Base-by-base conservation (phyloP, 306 rosid genomes). In the Albizia julibrissin region DNA sequence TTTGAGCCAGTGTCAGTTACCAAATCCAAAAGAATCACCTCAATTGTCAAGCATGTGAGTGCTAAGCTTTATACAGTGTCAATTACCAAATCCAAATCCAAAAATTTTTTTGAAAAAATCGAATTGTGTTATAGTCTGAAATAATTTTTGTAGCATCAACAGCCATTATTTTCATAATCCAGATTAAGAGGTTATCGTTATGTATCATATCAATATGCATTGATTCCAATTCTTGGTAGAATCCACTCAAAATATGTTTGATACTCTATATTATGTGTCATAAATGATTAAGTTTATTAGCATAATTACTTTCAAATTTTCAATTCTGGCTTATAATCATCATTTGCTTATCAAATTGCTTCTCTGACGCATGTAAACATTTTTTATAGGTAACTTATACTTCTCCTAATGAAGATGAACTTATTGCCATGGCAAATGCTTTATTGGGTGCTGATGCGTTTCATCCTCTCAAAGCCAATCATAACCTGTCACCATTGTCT, bases 1-100 rank as follows among this genome's bases (percentile, higher is more conserved):
- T 94, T 94, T 89, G 98, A 94, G 87, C 97, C 98, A 19, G 98
- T 94, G 18, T 92, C 97, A 1, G 97, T 94, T 85, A 87, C 89
- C 78, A 94, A 94, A 88, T 90, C 98, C 47, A 85, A 77, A 89
- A 94, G 92, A 88, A 88, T 95, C 85, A 88, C 76, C 52, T 86
- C 91, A 21, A 86, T 95, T 87, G 90, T 43, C 80, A 82, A 93
- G 86, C 84, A 93, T 90, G 97, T 95, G 91, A 95, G 97, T 91
- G 84, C 81, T 64, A 33, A 79, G 78, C 83, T 73, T 59, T 67
- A 34, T 79, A 46, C 52, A 33, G n/a, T n/a, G n/a, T n/a, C n/a
- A n/a, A n/a, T n/a, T n/a, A n/a, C n/a, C n/a, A n/a, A n/a, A n/a
- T n/a, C n/a, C n/a, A n/a, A n/a, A n/a, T n/a, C n/a, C n/a, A n/a